phyloP scores from a whole-genome alignment of 2,329 filamentous ascomycete genomes.

The Cladosporium sp. region DNA sequence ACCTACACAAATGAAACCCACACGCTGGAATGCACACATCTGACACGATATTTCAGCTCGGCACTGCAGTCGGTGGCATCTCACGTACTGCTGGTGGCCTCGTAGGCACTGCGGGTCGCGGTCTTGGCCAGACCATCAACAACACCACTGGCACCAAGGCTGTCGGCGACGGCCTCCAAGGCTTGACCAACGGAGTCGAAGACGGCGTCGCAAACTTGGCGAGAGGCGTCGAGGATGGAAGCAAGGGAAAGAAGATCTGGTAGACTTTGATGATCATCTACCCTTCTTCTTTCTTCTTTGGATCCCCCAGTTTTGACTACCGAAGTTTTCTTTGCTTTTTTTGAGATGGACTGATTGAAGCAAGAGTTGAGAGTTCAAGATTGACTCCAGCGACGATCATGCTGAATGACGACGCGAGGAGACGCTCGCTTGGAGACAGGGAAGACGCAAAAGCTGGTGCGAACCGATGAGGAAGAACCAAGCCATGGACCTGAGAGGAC shows the following conservation, averaged over 20 bases:
- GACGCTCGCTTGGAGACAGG: not conserved
- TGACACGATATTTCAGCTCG: constrained; percentile 27
- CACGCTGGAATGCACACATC: not conserved
- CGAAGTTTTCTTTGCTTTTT: not conserved
- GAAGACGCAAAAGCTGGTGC: not conserved
- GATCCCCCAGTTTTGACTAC: not conserved
- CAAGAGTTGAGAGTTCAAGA: not conserved
- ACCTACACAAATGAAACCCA: not conserved
- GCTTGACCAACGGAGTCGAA: constrained; percentile 44
- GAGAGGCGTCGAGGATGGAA: constrained; percentile 45
- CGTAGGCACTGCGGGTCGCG: constrained; percentile 48
- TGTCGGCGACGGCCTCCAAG: constrained; percentile 43
- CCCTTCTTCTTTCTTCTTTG: not conserved
- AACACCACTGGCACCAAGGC: constrained; percentile 46
- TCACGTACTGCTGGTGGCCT: constrained; percentile 55
- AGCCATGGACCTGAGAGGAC: too few relatives aligned
- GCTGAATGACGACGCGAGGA: not conserved
- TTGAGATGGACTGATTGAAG: not conserved
- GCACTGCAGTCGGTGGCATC: constrained; percentile 55
- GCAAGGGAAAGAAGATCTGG: constrained; percentile 42
- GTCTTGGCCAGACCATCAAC: constrained; percentile 46
- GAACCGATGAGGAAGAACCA: too few relatives aligned
- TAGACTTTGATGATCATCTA: not conserved
- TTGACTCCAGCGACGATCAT: not conserved
- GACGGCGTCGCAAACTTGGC: constrained; percentile 40